phyloP scores from a whole-genome alignment of 306 rosid species.

The Delonix regia region DNA sequence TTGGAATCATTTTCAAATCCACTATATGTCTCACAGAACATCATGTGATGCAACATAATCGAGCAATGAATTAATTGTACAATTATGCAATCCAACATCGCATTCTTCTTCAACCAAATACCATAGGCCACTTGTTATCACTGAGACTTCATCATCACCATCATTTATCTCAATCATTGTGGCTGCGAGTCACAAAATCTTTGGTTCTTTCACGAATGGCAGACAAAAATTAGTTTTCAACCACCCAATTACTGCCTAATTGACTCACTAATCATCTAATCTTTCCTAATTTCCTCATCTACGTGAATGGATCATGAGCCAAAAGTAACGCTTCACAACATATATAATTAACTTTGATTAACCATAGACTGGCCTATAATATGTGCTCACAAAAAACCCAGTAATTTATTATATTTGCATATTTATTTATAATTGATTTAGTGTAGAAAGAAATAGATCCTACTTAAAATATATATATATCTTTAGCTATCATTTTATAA shows the following conservation, averaged over 20 bases:
- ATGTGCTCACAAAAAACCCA: no score
- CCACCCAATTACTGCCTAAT: slow-evolving; percentile 11
- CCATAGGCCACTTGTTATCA: background rate
- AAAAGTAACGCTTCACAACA: background rate
- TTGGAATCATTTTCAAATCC: background rate
- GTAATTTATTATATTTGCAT: no score
- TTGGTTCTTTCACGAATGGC: background rate
- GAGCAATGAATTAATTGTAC: slow-evolving; percentile 9
- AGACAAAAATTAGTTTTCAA: background rate
- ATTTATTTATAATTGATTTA: no score
- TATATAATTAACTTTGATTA: no score
- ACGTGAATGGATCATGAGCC: no score
- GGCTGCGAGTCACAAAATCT: slow-evolving; percentile 12
- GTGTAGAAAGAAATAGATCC: no score
- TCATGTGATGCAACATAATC: slow-evolving; percentile 36
- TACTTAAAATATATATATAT: no score
- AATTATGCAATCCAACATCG: slow-evolving; percentile 7
- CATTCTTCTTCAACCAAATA: no score
- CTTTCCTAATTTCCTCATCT: no score
- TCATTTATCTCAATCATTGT: slow-evolving; percentile 45
- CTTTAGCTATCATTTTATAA: no score
- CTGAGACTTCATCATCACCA: slow-evolving; percentile 33
- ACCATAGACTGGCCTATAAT: no score
- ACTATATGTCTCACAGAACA: slow-evolving; percentile 25
- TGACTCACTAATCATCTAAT: slow-evolving; percentile 20